Evolutionary conservation across 805 yeast species (phyloP).

Genomic region (Scheffersomyces coipomensis): DNA sequence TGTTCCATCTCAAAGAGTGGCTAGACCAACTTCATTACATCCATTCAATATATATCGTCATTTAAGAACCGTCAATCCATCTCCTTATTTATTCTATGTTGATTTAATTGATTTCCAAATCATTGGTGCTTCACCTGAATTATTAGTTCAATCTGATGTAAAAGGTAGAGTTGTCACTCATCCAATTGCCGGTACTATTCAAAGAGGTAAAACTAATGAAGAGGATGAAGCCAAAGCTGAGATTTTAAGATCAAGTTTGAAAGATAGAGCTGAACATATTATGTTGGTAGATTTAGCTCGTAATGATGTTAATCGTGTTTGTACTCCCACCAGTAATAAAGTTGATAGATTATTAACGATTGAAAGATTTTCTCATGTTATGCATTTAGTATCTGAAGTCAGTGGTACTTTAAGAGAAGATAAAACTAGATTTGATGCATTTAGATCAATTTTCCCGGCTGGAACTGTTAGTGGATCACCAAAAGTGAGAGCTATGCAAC

Average conservation of each 20-base stretch:
- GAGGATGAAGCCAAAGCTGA: constrained; percentile 87
- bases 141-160: constrained; percentile 77
- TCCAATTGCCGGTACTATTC: constrained; percentile 97
- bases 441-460: constrained; percentile 97
- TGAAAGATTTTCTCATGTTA: constrained; percentile 94
- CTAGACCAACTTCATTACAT: constrained; percentile 91
- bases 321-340: constrained; percentile 77
- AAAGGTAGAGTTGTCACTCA: constrained; percentile 82
- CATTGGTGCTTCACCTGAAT: constrained; percentile 97
- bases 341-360: constrained; percentile 89
- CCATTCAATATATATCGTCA: constrained; percentile 97
- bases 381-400: constrained; percentile 94
- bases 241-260: constrained; percentile 68
- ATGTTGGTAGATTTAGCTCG: constrained; percentile 98
- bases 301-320: constrained; percentile 93
- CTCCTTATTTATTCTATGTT: constrained; percentile 93
- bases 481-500: constrained; percentile 93
- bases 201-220: constrained; percentile 84
- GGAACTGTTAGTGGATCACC: constrained; percentile 99
- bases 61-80: constrained; percentile 92
- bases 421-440: constrained; percentile 92
- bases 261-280: constrained; percentile 97
- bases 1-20: constrained; percentile 96
- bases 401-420: constrained; percentile 84
- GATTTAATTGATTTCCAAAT: constrained; percentile 91